Conservation (phyloP, 306 rosid species). For the Myrica gale region DNA sequence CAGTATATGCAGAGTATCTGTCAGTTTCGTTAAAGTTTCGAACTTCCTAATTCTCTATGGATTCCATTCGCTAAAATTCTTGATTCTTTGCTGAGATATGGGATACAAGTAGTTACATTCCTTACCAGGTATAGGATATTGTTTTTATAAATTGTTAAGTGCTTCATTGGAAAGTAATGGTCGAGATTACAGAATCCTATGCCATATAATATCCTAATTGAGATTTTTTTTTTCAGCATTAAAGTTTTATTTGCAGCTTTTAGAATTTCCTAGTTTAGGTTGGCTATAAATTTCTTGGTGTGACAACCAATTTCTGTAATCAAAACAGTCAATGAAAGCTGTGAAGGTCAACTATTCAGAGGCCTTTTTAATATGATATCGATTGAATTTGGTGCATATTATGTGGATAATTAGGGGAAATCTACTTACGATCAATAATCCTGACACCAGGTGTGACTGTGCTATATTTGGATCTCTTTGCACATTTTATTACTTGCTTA, state of each 20-base stretch:
- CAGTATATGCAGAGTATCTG: conserved; percentile 32
- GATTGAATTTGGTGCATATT: not conserved
- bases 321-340: not conserved
- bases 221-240: too few relatives aligned
- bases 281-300: not conserved
- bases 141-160: too few relatives aligned
- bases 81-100: too few relatives aligned
- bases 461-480: not conserved
- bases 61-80: conserved; percentile 12
- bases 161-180: too few relatives aligned
- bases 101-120: too few relatives aligned
- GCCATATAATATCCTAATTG: too few relatives aligned
- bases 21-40: conserved; percentile 31
- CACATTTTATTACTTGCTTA: not conserved
- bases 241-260: not conserved
- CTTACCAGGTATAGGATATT: too few relatives aligned
- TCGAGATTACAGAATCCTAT: too few relatives aligned
- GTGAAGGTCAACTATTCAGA: not conserved
- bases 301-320: not conserved
- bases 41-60: conserved; percentile 22
- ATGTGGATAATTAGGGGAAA: not conserved
- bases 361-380: not conserved
- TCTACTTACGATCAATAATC: not conserved
- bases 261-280: not conserved
- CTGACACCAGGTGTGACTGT: not conserved